phyloP scores from a whole-genome alignment of 2,329 filamentous ascomycete species.

The Ceratocystis papillata region DNA sequence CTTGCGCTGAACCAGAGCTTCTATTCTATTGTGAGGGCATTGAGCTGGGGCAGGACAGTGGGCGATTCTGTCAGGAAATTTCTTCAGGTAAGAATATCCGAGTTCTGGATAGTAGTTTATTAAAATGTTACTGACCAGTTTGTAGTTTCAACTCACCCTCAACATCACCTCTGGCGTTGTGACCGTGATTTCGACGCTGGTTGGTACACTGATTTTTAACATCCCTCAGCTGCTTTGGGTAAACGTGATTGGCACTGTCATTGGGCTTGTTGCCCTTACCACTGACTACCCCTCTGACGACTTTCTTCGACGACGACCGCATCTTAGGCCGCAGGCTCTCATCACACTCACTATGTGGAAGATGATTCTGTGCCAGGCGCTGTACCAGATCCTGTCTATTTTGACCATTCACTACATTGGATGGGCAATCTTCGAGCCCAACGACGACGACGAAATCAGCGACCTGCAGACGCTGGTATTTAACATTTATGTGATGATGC shows the following conservation, averaged over 20 bases:
- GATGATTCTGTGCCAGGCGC: slow-evolving; percentile 52
- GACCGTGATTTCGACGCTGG: slow-evolving; percentile 46
- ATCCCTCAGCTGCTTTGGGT: slow-evolving; percentile 51
- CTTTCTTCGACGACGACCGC: slow-evolving; percentile 29
- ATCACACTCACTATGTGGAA: slow-evolving; percentile 63
- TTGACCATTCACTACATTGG: slow-evolving; percentile 53
- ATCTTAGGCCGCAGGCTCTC: slow-evolving; percentile 56
- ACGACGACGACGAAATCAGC: slow-evolving; percentile 33
- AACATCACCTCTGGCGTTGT: slow-evolving; percentile 51
- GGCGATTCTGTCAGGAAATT: slow-evolving; percentile 57
- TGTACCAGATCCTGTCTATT: slow-evolving; percentile 48
- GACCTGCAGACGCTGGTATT: slow-evolving; percentile 52
- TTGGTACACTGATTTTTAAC: slow-evolving; percentile 43
- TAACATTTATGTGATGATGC: slow-evolving; percentile 63
- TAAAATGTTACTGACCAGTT: not conserved
- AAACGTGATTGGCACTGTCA: slow-evolving; percentile 51
- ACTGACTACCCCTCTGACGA: slow-evolving; percentile 34
- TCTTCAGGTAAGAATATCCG: slow-evolving; percentile 37
- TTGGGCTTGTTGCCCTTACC: slow-evolving; percentile 43
- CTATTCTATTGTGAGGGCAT: slow-evolving; percentile 50
- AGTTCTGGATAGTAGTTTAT: not conserved
- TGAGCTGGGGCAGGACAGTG: slow-evolving; percentile 52
- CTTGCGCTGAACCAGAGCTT: slow-evolving; percentile 55
- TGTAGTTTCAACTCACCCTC: slow-evolving; percentile 48
- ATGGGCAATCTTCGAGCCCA: slow-evolving; percentile 38